Percentiles rank a stretch among this genome's conserved stretches.
Evolutionary conservation across 176 grass and related monocot species (phyloP).

Genomic region (Canna indica): DNA sequence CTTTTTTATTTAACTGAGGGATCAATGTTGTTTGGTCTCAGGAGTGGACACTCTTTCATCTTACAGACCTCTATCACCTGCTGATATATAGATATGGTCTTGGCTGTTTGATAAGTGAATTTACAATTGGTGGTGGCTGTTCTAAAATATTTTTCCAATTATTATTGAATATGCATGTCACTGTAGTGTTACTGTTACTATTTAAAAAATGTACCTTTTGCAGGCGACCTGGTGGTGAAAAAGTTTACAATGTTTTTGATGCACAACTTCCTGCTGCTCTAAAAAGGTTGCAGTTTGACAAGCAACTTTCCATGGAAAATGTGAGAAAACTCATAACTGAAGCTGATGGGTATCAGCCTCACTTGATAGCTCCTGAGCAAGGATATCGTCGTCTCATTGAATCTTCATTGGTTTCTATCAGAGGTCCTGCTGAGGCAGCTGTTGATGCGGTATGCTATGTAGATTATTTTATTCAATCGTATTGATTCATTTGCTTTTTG

Average conservation of each 20-base stretch:
- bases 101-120: neutral
- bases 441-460: slow-evolving; percentile 4
- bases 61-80: neutral
- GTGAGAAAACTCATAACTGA: slow-evolving; percentile 18
- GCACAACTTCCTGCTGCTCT: slow-evolving; percentile 12
- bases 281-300: slow-evolving; percentile 17
- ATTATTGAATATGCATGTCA: too few species aligned
- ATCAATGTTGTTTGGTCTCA: too few species aligned
- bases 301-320: slow-evolving; percentile 15
- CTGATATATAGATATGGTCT: neutral
- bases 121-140: neutral
- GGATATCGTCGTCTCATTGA: slow-evolving; percentile 18
- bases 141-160: neutral
- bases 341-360: slow-evolving; percentile 18
- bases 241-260: slow-evolving; percentile 12
- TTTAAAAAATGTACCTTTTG: neutral
- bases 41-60: neutral
- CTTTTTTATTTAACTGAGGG: neutral
- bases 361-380: slow-evolving; percentile 17
- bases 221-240: slow-evolving; percentile 15
- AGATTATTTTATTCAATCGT: neutral
- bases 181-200: neutral
- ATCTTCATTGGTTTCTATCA: slow-evolving; percentile 14
- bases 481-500: neutral
- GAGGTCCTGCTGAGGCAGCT: slow-evolving; percentile 17